Base-by-base conservation (phyloP, 2,329 filamentous ascomycete genomes). In the Cercospora nicotianae region DNA sequence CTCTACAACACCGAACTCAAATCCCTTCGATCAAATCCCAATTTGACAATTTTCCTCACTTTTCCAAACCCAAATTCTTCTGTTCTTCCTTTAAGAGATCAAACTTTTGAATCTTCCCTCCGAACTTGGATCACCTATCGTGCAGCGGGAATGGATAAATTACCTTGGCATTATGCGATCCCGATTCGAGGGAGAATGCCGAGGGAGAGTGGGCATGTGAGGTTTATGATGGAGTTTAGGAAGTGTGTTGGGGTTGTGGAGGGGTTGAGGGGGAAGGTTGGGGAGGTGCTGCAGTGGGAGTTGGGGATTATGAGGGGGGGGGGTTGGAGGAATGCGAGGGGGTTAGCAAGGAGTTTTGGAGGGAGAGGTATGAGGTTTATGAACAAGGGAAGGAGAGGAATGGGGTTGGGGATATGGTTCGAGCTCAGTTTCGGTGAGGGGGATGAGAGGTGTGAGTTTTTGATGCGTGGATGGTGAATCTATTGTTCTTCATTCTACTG, bases 1-100 rank as follows among this genome's bases (percentile, higher is more conserved):
- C 71, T 77, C 4, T 76, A 76, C 68, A 60, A 63, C 33, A 71
- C 66, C 10, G 75, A 77, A 51, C 70, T 75, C n/a, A 76, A 74
- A 69, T 68, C 74, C 5, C 66, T 77, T 0, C 74, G 75, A 5
- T 10, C 30, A 2, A 77, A 77, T 42, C 39, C 60, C 4, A 67
- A 65, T 36, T 67, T 77, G 9, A 65, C 45, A 12, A 67, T 77
- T 6, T 55, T 31, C 7, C 39, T 67, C 28, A 53, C 65, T 2
- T 67, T 67, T 28, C 42, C 58, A 2, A 16, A 3, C 5, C 10
- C 4, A 36, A 36, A 36, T 13, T 36, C 31, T 12, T 36, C 31
- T 4, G 3, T 12, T 33, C 9, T 33, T 33, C 31, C 31, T 33
- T 12, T 12, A 3, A 7, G 31, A 4, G 10, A 33, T 33, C 10